Conservation (phyloP, 495 filamentous ascomycete genomes). For the Polyplosphaeria fusca region DNA sequence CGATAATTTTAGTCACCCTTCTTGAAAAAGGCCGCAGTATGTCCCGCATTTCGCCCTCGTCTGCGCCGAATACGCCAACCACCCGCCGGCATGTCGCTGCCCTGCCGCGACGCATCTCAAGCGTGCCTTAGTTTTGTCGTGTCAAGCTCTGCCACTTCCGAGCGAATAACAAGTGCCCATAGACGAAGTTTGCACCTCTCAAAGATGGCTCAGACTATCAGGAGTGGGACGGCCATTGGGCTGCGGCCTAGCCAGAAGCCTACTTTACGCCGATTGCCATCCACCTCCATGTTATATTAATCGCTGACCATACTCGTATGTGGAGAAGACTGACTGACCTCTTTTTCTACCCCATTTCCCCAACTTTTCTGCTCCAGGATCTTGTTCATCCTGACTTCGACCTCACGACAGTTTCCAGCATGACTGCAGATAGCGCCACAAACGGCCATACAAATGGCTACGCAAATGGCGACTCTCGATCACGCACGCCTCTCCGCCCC, state of each 20-base stretch:
- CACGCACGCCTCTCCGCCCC: conserved; percentile 60
- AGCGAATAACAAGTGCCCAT: conserved; percentile 14
- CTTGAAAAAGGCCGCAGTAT: conserved; percentile 31
- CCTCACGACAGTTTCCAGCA: conserved; percentile 9
- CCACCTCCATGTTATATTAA: conserved; percentile 35
- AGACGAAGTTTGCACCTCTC: conserved; percentile 7
- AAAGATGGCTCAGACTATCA: conserved; percentile 6
- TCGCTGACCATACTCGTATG: conserved; percentile 24
- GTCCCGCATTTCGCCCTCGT: conserved; percentile 22
- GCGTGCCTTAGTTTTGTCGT: background rate
- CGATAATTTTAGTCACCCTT: conserved; percentile 27
- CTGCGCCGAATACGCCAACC: conserved; percentile 9
- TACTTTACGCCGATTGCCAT: conserved; percentile 29
- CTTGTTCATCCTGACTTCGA: conserved; percentile 2
- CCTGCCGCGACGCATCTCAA: conserved; percentile 2
- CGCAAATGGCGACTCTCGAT: conserved; percentile 17
- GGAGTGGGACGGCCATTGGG: conserved; percentile 25
- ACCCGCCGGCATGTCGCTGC: conserved; percentile 2
- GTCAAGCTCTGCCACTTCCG: conserved; percentile 13
- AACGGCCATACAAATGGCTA: conserved; percentile 27
- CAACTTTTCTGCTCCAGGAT: background rate
- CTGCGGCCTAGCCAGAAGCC: conserved; percentile 27
- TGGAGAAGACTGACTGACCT: background rate
- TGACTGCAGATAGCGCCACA: conserved; percentile 11
- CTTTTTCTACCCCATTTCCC: conserved; percentile 4